phyloP scores from a whole-genome alignment of 768 basidiomycete species.

The Collybiopsis luxurians region DNA sequence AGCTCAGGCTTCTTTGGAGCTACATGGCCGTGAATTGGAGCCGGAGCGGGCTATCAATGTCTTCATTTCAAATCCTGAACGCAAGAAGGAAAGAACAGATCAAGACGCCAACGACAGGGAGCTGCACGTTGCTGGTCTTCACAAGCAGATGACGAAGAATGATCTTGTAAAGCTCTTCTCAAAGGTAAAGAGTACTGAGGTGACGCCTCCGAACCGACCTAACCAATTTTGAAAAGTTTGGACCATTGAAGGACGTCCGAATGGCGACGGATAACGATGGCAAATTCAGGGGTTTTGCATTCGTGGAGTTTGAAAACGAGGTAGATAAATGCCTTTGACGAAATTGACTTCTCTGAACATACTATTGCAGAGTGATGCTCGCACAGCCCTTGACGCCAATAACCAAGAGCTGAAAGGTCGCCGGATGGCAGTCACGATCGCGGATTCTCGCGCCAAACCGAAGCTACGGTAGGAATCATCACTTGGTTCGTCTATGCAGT shows the following conservation, averaged over 20 bases:
- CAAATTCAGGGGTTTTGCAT: conserved; percentile 81
- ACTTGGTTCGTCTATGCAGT: not conserved
- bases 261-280: conserved; percentile 72
- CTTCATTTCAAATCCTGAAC: conserved; percentile 84
- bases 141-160: conserved; percentile 68
- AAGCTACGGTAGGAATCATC: conserved; percentile 42
- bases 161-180: conserved; percentile 82
- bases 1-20: conserved; percentile 75
- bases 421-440: conserved; percentile 85
- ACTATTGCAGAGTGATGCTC: conserved; percentile 61
- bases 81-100: conserved; percentile 89
- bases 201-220: not conserved
- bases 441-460: conserved; percentile 66
- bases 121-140: conserved; percentile 85
- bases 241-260: conserved; percentile 76
- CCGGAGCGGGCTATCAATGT: conserved; percentile 70
- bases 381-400: conserved; percentile 72
- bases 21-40: conserved; percentile 76
- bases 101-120: conserved; percentile 81
- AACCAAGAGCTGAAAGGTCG: conserved; percentile 88
- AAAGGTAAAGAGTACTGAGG: conserved; percentile 52
- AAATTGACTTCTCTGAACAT: not conserved
- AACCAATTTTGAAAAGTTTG: conserved; percentile 54
- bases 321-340: conserved; percentile 35
- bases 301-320: conserved; percentile 86